Conservation (phyloP, 352 stramenopile genomes). For the Globisporangium sylvaticum region DNA sequence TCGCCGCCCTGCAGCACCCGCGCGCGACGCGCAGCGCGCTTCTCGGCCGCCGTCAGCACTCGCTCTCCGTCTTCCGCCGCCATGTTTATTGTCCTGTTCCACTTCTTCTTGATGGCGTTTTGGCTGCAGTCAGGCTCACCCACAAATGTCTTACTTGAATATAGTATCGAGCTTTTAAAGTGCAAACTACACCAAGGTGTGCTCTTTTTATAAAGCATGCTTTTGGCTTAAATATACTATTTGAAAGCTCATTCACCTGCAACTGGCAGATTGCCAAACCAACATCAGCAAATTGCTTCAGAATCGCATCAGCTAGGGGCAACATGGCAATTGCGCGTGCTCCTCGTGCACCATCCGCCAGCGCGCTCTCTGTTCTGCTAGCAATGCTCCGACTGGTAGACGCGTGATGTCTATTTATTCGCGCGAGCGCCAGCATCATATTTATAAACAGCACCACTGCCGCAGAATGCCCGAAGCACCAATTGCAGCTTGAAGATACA, state of each 20-base stretch:
- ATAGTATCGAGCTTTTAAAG: background rate
- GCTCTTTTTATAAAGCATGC: background rate
- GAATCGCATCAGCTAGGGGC: too few relatives aligned
- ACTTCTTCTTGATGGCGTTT: background rate
- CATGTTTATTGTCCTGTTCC: background rate
- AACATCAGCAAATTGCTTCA: too few relatives aligned
- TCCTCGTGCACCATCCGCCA: background rate
- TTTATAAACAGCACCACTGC: background rate
- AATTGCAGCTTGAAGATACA: background rate
- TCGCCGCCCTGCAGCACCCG: constrained; percentile 59
- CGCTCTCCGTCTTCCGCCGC: background rate
- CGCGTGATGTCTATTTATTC: background rate
- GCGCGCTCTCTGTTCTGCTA: background rate
- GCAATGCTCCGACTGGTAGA: background rate
- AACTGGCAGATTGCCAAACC: background rate
- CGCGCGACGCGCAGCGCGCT: constrained; percentile 59
- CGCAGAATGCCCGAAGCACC: background rate
- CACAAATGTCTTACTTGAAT: background rate
- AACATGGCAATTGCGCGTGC: background rate
- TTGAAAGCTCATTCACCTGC: background rate
- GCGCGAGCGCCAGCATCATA: background rate
- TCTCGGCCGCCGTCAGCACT: constrained; percentile 44
- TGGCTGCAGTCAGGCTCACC: background rate
- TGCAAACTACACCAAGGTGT: background rate
- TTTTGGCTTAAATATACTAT: background rate